These are phyloP conservation scores for Piedraia hortae DNA, from an alignment of 2,329 filamentous ascomycete genomes.

Conservation along the genomic window DNA sequence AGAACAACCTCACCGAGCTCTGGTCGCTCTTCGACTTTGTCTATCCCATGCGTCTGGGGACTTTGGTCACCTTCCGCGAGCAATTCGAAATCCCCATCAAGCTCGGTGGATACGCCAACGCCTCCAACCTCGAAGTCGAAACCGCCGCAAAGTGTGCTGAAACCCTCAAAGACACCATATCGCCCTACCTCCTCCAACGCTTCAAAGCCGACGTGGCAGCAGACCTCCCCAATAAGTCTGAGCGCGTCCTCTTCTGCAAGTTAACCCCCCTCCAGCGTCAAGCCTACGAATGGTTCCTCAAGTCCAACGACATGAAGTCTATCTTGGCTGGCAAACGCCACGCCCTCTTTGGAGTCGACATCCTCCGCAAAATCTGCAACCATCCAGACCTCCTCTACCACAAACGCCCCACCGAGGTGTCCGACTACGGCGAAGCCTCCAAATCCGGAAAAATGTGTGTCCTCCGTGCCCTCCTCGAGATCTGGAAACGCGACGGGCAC, in stretches of 20 bases:
- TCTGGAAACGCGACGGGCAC: conserved; percentile 81
- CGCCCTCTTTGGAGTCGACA: conserved; percentile 70
- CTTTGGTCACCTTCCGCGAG: conserved; percentile 64
- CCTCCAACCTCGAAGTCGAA: conserved; percentile 78
- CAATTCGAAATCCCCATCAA: conserved; percentile 88
- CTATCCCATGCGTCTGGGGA: conserved; percentile 84
- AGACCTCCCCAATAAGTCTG: conserved; percentile 82
- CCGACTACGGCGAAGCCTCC: conserved; percentile 44
- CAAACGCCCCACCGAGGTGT: conserved; percentile 27
- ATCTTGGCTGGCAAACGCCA: conserved; percentile 52
- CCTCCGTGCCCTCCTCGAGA: conserved; percentile 56
- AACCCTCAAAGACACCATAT: conserved; percentile 77
- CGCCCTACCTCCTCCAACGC: conserved; percentile 72
- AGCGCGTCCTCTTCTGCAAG: conserved; percentile 90
- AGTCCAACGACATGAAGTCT: conserved; percentile 59
- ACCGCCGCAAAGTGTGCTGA: conserved; percentile 86
- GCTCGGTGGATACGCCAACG: conserved; percentile 81
- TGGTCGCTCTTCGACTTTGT: conserved; percentile 98
- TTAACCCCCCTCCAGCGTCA: conserved; percentile 53
- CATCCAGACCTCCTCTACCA: conserved; percentile 72
- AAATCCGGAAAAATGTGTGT: conserved; percentile 94
- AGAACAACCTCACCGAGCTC: conserved; percentile 82
- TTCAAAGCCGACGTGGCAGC: conserved; percentile 84
- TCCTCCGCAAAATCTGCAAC: conserved; percentile 87
- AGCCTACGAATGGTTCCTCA: conserved; percentile 56